Evolutionary conservation across 441 rosid species (phyloP).

Genomic region (Croton laevigatus): DNA sequence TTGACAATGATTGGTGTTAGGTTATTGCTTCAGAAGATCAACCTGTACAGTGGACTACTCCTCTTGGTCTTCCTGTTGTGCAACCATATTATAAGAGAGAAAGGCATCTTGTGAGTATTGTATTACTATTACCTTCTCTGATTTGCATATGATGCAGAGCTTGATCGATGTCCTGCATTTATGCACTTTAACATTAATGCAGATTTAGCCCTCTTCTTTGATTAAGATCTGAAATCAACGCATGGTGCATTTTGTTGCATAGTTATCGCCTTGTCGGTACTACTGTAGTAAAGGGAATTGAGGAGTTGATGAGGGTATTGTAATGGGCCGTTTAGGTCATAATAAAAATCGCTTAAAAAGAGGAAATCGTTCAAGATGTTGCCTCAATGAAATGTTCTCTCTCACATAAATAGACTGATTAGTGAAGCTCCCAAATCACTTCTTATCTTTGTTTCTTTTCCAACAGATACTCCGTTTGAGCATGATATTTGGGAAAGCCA

Average conservation of each 20-base stretch:
- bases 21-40: conserved; percentile 79
- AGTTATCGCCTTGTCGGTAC: not conserved
- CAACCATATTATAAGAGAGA: conserved; percentile 85
- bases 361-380: not conserved
- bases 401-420: not conserved
- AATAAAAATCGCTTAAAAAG: not conserved
- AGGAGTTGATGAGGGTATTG: not conserved
- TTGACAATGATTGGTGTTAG: conserved; percentile 36
- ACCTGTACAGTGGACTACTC: conserved; percentile 93
- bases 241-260: not conserved
- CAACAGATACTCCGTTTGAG: not conserved
- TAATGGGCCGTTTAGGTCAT: not conserved
- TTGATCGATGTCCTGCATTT: not conserved
- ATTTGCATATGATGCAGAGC: conserved; percentile 8
- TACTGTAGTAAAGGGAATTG: not conserved
- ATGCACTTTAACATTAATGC: not conserved
- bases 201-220: not conserved
- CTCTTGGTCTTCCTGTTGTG: conserved; percentile 95
- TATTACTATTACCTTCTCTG: conserved; percentile 1
- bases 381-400: not conserved
- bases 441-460: not conserved
- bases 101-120: conserved; percentile 68
- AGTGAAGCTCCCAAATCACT: not conserved
- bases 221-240: not conserved
- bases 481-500: not conserved